These are phyloP conservation scores for Amphibolis antarctica DNA, from an alignment of 106 monocot genomes.

Conservation along the genomic window DNA sequence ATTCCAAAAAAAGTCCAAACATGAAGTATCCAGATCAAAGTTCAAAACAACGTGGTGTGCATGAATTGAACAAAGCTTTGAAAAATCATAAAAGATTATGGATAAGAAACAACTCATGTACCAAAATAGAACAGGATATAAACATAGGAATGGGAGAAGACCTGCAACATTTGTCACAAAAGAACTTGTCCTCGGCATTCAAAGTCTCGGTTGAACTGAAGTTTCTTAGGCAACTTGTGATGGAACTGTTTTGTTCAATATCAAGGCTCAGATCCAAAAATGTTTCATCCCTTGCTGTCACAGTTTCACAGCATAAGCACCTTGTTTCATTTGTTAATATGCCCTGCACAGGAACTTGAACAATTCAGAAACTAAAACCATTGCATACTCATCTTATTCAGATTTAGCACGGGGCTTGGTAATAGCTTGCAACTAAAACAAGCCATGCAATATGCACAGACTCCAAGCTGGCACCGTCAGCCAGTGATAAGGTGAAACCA, in stretches of 20 bases:
- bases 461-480: not conserved
- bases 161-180: slow-evolving; percentile 52
- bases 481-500: not conserved
- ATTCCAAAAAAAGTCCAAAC: too few species aligned
- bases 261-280: slow-evolving; percentile 45
- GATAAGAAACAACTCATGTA: not conserved
- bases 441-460: not conserved
- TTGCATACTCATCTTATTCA: not conserved
- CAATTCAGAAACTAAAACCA: not conserved
- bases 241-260: slow-evolving; percentile 51
- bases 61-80: not conserved
- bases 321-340: slow-evolving; percentile 45
- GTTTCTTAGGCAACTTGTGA: slow-evolving; percentile 43
- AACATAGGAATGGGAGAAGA: slow-evolving; percentile 4
- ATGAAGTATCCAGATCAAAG: too few species aligned
- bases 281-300: slow-evolving; percentile 50
- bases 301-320: slow-evolving; percentile 42
- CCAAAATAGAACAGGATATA: not conserved
- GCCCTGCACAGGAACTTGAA: slow-evolving; percentile 18
- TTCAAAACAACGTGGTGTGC: too few species aligned
- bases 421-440: not conserved
- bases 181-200: slow-evolving; percentile 55
- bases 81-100: not conserved
- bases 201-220: slow-evolving; percentile 46
- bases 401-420: not conserved